Evolutionary conservation across 345 rosid species (phyloP).

Genomic region (Firmiana major): DNA sequence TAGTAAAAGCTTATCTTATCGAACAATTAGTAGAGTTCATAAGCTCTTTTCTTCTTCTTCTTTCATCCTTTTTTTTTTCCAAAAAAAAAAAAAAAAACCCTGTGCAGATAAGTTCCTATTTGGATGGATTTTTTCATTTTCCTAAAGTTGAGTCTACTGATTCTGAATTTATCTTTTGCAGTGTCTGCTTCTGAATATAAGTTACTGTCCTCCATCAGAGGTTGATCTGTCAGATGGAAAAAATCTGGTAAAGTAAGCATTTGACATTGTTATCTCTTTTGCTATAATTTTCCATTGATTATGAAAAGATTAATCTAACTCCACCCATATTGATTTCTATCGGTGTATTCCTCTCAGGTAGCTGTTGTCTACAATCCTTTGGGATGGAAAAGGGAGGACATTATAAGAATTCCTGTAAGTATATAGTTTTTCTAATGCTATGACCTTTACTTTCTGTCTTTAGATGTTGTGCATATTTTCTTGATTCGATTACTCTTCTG

Average conservation of each 20-base stretch:
- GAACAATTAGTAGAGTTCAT: neutral
- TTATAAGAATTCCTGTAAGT: conserved; percentile 60
- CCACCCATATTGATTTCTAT: neutral
- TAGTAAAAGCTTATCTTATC: neutral
- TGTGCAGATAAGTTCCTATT: neutral
- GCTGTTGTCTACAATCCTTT: conserved; percentile 59
- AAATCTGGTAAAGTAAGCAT: conserved; percentile 33
- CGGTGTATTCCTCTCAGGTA: conserved; percentile 31
- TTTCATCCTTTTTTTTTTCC: no score
- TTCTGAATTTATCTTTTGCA: conserved; percentile 24
- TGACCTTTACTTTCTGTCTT: conserved; percentile 4
- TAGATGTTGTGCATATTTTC: no score
- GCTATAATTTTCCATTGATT: neutral
- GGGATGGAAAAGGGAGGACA: conserved; percentile 61
- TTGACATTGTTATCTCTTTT: neutral
- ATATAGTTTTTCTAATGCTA: conserved; percentile 4
- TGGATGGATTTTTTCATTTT: neutral
- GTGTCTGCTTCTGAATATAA: conserved; percentile 45
- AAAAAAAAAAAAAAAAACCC: neutral
- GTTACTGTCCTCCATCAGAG: conserved; percentile 47
- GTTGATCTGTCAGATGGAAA: conserved; percentile 29
- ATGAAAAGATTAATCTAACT: conserved; percentile 6
- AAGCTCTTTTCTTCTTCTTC: neutral
- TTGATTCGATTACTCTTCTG: no score
- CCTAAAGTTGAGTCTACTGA: neutral